These are phyloP conservation scores for Brettanomyces nanus DNA, from an alignment of 805 yeast species.

Conservation along the genomic window DNA sequence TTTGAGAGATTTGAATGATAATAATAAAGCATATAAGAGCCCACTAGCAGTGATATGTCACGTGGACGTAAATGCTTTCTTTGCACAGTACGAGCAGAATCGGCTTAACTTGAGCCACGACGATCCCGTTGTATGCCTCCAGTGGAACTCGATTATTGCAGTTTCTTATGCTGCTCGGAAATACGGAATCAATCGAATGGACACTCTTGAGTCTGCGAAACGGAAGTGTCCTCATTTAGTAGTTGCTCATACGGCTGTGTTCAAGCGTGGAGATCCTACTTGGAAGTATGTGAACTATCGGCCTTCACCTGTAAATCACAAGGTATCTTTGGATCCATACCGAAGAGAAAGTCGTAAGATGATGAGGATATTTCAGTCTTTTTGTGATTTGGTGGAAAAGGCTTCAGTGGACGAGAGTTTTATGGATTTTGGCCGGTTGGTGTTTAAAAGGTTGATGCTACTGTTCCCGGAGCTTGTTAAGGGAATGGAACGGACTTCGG, in stretches of 20 bases:
- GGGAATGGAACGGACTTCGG: constrained; percentile 9
- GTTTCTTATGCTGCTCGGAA: constrained; percentile 85
- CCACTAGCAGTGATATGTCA: constrained; percentile 77
- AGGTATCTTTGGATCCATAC: constrained; percentile 88
- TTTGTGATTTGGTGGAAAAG: constrained; percentile 72
- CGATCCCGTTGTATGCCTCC: constrained; percentile 90
- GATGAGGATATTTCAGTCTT: constrained; percentile 49
- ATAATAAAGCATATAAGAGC: constrained; percentile 42
- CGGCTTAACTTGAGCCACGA: constrained; percentile 54
- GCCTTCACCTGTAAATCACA: constrained; percentile 57
- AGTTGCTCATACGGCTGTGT: constrained; percentile 90
- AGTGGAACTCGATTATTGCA: constrained; percentile 87
- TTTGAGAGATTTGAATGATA: constrained; percentile 39
- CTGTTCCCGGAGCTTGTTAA: constrained; percentile 39
- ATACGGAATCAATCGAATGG: constrained; percentile 76
- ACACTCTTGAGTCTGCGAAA: constrained; percentile 56
- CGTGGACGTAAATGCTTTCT: constrained; percentile 90
- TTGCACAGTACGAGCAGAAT: constrained; percentile 87
- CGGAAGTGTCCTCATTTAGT: constrained; percentile 69
- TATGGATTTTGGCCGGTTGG: constrained; percentile 68
- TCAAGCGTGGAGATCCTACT: constrained; percentile 71
- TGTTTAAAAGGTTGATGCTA: constrained; percentile 35
- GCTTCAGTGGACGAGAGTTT: constrained; percentile 95
- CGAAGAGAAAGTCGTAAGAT: constrained; percentile 81
- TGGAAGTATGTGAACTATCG: constrained; percentile 67